A percentile compares a stretch with the other conserved stretches of the same genome.
These are phyloP conservation scores for Pythium diclinum DNA, from an alignment of 352 stramenopile genomes.

Conservation along the genomic window DNA sequence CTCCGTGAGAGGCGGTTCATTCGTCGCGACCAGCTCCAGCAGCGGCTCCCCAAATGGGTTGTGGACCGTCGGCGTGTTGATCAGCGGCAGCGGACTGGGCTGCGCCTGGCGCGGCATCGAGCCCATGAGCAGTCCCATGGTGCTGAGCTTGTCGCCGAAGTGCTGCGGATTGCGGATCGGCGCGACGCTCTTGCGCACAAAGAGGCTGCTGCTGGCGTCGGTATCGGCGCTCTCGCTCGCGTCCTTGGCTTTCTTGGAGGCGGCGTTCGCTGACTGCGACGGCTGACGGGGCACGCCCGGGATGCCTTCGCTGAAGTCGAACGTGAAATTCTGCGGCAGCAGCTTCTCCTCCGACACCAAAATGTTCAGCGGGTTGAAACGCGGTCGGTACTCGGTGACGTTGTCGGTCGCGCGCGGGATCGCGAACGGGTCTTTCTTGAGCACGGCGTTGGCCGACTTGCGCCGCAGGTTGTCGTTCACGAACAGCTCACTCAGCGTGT, in stretches of 20 bases:
- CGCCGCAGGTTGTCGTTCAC: slow-evolving; percentile 22
- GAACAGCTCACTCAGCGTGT: slow-evolving; percentile 26
- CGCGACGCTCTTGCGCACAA: slow-evolving; percentile 13
- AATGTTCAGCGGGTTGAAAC: slow-evolving; percentile 71
- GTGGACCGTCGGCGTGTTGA: slow-evolving; percentile 16
- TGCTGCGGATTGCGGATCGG: slow-evolving; percentile 16
- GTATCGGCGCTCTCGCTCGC: neutral
- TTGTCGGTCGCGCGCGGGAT: slow-evolving; percentile 76
- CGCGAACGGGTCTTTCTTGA: slow-evolving; percentile 55
- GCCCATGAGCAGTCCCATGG: slow-evolving; percentile 29
- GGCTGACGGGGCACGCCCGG: slow-evolving; percentile 15
- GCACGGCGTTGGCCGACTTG: slow-evolving; percentile 22
- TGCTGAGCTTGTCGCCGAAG: slow-evolving; percentile 22
- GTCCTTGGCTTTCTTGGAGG: neutral
- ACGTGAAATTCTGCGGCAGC: slow-evolving; percentile 56
- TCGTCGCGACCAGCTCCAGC: slow-evolving; percentile 25
- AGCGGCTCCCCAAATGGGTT: slow-evolving; percentile 29
- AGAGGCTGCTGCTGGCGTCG: neutral
- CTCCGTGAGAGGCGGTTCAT: slow-evolving; percentile 4
- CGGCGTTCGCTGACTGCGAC: neutral
- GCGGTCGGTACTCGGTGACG: slow-evolving; percentile 60
- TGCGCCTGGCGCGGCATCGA: slow-evolving; percentile 23
- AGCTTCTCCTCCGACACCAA: slow-evolving; percentile 65
- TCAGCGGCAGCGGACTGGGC: slow-evolving; percentile 16
- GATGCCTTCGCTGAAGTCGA: slow-evolving; percentile 50